Conservation (phyloP, 1,284 basidiomycete species). For the Fistulinella cinereoalba region DNA sequence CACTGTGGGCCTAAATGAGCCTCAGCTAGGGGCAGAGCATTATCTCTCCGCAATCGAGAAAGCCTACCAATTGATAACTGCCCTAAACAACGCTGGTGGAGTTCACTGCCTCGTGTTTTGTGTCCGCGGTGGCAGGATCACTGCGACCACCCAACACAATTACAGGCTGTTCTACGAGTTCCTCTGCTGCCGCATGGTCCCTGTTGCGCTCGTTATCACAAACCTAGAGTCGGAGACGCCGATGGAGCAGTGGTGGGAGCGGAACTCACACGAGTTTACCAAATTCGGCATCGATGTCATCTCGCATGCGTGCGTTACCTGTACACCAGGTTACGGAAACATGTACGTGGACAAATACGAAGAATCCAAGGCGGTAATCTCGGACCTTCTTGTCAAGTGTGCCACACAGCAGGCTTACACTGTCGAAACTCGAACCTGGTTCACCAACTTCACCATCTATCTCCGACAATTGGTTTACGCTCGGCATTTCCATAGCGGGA, state of each 20-base stretch:
- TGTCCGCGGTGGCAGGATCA: slow-evolving; percentile 33
- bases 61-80: slow-evolving; percentile 21
- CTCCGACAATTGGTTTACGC: slow-evolving; percentile 23
- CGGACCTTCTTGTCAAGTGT: slow-evolving; percentile 23
- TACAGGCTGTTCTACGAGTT: slow-evolving; percentile 33
- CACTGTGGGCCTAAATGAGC: slow-evolving; percentile 32
- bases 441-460: slow-evolving; percentile 24
- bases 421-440: slow-evolving; percentile 27
- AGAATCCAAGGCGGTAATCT: slow-evolving; percentile 28
- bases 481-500: slow-evolving; percentile 21
- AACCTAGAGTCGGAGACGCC: slow-evolving; percentile 30
- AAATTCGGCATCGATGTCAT: slow-evolving; percentile 24
- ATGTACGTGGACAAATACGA: slow-evolving; percentile 32
- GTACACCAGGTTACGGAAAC: slow-evolving; percentile 24
- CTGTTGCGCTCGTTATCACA: slow-evolving; percentile 30
- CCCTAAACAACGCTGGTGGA: slow-evolving; percentile 24
- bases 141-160: slow-evolving; percentile 31
- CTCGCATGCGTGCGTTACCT: slow-evolving; percentile 30
- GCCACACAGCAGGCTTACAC: slow-evolving; percentile 19
- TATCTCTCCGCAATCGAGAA: slow-evolving; percentile 32
- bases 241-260: slow-evolving; percentile 31
- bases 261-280: slow-evolving; percentile 25
- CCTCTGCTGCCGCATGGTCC: slow-evolving; percentile 28
- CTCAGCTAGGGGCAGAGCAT: slow-evolving; percentile 26
- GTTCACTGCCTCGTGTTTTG: slow-evolving; percentile 33